Evolutionary conservation across 2,329 filamentous ascomycete genomes (phyloP), one percentile per base, ranked within the genome.

Genomic region (Colletotrichum horii): DNA sequence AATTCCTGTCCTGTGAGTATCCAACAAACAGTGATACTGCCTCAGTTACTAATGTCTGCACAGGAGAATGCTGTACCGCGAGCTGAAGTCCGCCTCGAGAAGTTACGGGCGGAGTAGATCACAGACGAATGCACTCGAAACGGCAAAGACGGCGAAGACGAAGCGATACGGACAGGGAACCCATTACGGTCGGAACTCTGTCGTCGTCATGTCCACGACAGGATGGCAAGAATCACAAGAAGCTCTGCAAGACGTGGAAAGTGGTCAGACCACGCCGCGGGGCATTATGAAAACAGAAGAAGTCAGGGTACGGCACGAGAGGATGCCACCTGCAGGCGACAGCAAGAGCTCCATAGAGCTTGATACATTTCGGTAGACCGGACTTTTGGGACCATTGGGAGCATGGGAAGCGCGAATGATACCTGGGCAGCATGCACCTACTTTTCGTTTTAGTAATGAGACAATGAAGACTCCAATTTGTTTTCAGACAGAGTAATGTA

Each of bases 211-310:
- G 82, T 83, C 83, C 6, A 80, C 74, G 6, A 61, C 77, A 0
- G 80, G 79, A 1, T 83, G 81, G 81, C 78, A 83, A 26, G 82
- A 83, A 24, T 84, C 83, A 0, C 80, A 83, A 67, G 83, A 83
- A 69, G 81, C 79, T 4, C 77, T 83, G 1, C 80, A 81, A 32
- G 78, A 82, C 9, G 38, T 73, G 0, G 78, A 79, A 8, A 76
- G 66, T 48, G 71, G 78, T 0, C 61, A 71, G 19, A 24, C 30
- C 8, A 55, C 55, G 36, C 62, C 72, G 26, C 61, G 62, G 4
- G 82, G 81, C 1, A 81, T 83, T 1, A 68, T 82, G 61, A 83
- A 82, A 71, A 83, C 82, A 1, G 82, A 80, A 16, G 81, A 83
- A 64, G 78, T 83, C 3, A 80, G 77, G 26, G 75, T 83, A 0